Evolutionary conservation across 192 early-diverging fungal genomes (phyloP).

Genomic region (Mortierella alpina): DNA sequence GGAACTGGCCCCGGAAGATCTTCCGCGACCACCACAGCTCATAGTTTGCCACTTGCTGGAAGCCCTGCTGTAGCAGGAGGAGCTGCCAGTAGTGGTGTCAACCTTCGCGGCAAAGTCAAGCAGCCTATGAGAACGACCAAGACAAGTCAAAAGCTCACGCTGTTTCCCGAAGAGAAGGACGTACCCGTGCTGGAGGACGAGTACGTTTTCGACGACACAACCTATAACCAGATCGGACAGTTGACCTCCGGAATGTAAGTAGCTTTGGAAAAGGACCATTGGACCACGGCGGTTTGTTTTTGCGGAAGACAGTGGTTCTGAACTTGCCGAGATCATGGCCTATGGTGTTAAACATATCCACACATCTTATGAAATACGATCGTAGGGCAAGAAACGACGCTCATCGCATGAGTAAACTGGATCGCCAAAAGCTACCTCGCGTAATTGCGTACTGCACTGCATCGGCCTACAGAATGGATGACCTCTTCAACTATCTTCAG

Average conservation of each 20-base stretch:
- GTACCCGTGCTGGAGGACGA: conserved; percentile 49
- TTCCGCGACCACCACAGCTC: conserved; percentile 6
- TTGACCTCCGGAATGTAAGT: conserved; percentile 58
- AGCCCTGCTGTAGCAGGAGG: conserved; percentile 10
- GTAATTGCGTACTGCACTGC: conserved; percentile 90
- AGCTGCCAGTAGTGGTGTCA: conserved; percentile 3
- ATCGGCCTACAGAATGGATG: conserved; percentile 80
- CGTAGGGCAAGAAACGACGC: conserved; percentile 69
- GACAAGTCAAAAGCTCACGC: conserved; percentile 91
- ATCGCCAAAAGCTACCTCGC: conserved; percentile 77
- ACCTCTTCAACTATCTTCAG: conserved; percentile 81
- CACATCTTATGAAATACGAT: not conserved
- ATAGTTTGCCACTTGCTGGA: conserved; percentile 21
- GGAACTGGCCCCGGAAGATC: conserved; percentile 7
- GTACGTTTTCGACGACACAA: conserved; percentile 62
- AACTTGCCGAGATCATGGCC: conserved; percentile 50
- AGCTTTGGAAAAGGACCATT: not conserved
- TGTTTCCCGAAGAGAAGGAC: conserved; percentile 85
- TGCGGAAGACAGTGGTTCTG: not conserved
- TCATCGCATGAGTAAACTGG: conserved; percentile 78
- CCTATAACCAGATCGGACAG: conserved; percentile 80
- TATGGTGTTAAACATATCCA: not conserved
- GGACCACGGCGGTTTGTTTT: not conserved
- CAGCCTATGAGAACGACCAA: conserved; percentile 90
- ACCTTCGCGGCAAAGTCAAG: conserved; percentile 61